Evolutionary conservation across 768 basidiomycete genomes (phyloP).

Genomic region (Tylopilus rubrobrunneus): DNA sequence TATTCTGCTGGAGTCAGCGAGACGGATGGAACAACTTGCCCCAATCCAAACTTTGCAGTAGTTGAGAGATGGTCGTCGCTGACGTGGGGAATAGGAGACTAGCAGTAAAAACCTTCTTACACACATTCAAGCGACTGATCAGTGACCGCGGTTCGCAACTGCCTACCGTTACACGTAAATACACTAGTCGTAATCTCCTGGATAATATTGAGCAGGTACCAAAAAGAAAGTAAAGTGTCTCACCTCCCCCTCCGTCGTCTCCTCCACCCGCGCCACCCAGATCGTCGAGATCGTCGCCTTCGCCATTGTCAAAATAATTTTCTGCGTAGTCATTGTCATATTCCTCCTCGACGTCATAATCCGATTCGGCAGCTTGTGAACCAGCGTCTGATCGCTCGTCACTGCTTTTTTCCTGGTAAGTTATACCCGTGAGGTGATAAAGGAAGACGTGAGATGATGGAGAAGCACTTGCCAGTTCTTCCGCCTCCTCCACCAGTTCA

Average conservation of each 20-base stretch:
- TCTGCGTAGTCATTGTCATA: slow-evolving; percentile 90
- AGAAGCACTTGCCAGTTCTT: slow-evolving; percentile 47
- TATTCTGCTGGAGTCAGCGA: neutral
- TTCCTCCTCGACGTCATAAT: slow-evolving; percentile 87
- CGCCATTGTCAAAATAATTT: slow-evolving; percentile 90
- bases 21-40: neutral
- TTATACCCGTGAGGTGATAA: neutral
- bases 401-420: slow-evolving; percentile 59
- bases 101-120: neutral
- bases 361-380: slow-evolving; percentile 61
- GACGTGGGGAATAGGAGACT: neutral
- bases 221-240: neutral
- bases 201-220: neutral
- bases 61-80: no score
- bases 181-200: slow-evolving; percentile 28
- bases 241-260: slow-evolving; percentile 62
- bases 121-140: neutral
- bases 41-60: no score
- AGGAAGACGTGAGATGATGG: neutral
- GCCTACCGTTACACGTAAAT: slow-evolving; percentile 2
- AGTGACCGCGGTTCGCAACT: neutral
- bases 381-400: slow-evolving; percentile 67
- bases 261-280: slow-evolving; percentile 65
- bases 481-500: slow-evolving; percentile 61
- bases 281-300: slow-evolving; percentile 77